These are phyloP conservation scores for Didymella lethalis DNA, from an alignment of 2,329 filamentous ascomycete genomes.

Conservation along the genomic window DNA sequence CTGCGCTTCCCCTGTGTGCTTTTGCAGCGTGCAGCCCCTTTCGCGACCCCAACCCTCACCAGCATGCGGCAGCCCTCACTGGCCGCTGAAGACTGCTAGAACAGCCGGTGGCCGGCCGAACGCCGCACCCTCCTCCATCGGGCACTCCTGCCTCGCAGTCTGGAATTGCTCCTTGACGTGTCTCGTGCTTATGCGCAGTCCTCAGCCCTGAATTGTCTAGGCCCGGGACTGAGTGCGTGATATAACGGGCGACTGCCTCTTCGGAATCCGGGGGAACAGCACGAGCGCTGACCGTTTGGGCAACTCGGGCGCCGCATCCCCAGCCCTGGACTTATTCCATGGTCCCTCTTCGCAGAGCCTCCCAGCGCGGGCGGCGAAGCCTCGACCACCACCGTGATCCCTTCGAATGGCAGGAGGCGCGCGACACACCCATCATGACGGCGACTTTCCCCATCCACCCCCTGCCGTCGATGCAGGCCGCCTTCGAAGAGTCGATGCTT, in stretches of 20 bases:
- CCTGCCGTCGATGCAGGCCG: conserved; percentile 77
- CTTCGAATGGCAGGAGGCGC: conserved; percentile 46
- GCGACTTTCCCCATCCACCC: conserved; percentile 68
- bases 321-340: conserved; percentile 20
- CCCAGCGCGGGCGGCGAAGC: conserved; percentile 33
- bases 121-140: conserved; percentile 8
- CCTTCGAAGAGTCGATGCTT: conserved; percentile 81
- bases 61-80: conserved; percentile 32
- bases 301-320: conserved; percentile 18
- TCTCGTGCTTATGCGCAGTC: conserved; percentile 41
- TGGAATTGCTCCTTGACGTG: conserved; percentile 1
- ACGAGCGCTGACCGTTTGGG: conserved; percentile 13
- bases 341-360: conserved; percentile 35
- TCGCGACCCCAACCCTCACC: conserved; percentile 21
- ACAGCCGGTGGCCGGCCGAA: conserved; percentile 21
- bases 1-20: conserved; percentile 7
- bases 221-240: conserved; percentile 33
- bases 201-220: conserved; percentile 29
- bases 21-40: conserved; percentile 13
- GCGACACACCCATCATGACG: conserved; percentile 46
- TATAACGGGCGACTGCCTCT: conserved; percentile 31
- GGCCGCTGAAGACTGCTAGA: conserved; percentile 29
- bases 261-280: conserved; percentile 25
- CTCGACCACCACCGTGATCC: conserved; percentile 31
- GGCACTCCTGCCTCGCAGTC: background rate